A percentile compares a stretch with the other conserved stretches of the same genome.
These are phyloP conservation scores for Termitomyces sp. DNA, from an alignment of 768 basidiomycete genomes.

Conservation along the genomic window DNA sequence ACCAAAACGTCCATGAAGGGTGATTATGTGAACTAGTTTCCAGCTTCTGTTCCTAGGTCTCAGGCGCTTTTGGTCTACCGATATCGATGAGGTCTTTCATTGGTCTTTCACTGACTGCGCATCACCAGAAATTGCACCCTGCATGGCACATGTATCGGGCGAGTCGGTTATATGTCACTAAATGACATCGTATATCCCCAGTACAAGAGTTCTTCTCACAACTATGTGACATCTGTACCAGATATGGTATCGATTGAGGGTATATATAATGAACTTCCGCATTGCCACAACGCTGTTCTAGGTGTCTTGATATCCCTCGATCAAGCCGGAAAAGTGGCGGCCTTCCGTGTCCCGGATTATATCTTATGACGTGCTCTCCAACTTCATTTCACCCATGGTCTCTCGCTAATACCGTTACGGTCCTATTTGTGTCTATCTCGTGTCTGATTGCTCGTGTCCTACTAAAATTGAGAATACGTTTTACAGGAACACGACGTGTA, in stretches of 20 bases:
- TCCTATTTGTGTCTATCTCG: background rate
- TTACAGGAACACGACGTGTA: background rate
- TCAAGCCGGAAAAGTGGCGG: background rate
- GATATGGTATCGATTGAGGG: background rate
- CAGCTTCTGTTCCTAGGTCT: no score
- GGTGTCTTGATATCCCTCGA: background rate
- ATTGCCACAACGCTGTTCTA: background rate
- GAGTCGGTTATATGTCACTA: background rate
- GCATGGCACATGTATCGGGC: background rate
- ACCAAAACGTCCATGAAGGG: no score
- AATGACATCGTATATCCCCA: background rate
- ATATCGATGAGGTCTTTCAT: background rate
- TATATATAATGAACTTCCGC: background rate
- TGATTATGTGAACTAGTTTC: no score
- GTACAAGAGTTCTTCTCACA: conserved; percentile 1
- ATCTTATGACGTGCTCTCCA: background rate
- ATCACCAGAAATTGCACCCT: background rate
- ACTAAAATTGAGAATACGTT: background rate
- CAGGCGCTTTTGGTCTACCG: background rate
- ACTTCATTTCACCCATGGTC: background rate
- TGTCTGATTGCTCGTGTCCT: background rate
- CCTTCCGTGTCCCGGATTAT: background rate
- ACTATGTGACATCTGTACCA: conserved; percentile 2
- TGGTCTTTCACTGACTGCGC: background rate
- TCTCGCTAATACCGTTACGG: background rate